phyloP scores from a whole-genome alignment of 2,329 filamentous ascomycete species.

The Colletotrichum sp. region DNA sequence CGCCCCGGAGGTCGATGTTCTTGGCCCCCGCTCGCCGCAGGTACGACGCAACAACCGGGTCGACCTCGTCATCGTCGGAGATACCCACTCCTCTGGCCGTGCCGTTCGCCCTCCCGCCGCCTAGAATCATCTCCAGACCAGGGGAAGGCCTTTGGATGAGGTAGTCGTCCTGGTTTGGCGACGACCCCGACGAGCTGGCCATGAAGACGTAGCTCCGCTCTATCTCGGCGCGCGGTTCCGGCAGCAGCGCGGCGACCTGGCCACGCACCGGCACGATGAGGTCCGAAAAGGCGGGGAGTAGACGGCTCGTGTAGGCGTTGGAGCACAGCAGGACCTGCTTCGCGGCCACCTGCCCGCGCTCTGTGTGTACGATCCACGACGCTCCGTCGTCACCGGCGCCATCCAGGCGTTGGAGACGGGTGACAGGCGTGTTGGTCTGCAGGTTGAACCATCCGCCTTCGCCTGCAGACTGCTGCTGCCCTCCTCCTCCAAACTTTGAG shows the following conservation, averaged over 20 bases:
- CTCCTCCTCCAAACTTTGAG: conserved; percentile 32
- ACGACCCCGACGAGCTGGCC: conserved; percentile 28
- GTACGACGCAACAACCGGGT: conserved; percentile 59
- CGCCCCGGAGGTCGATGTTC: conserved; percentile 45
- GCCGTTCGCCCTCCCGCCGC: conserved; percentile 69
- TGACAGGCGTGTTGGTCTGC: conserved; percentile 75
- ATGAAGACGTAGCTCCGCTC: conserved; percentile 69
- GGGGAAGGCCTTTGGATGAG: conserved; percentile 70
- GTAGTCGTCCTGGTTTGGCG: conserved; percentile 68
- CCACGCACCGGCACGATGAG: conserved; percentile 80
- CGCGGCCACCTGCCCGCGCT: conserved; percentile 69
- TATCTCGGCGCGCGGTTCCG: conserved; percentile 38
- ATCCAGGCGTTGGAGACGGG: conserved; percentile 42
- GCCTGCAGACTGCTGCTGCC: conserved; percentile 22
- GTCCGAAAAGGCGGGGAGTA: conserved; percentile 72
- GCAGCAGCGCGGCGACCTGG: conserved; percentile 71
- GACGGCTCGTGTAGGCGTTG: conserved; percentile 81
- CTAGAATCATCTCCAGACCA: conserved; percentile 69
- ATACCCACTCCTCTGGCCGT: conserved; percentile 58
- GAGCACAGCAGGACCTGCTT: conserved; percentile 76
- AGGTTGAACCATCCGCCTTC: conserved; percentile 61
- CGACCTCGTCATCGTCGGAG: conserved; percentile 63
- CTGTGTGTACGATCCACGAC: conserved; percentile 69
- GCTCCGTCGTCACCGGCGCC: conserved; percentile 5
- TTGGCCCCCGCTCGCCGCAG: conserved; percentile 51